Conservation (phyloP, 1,284 basidiomycete genomes). For the Ceratobasidium theobromae region DNA sequence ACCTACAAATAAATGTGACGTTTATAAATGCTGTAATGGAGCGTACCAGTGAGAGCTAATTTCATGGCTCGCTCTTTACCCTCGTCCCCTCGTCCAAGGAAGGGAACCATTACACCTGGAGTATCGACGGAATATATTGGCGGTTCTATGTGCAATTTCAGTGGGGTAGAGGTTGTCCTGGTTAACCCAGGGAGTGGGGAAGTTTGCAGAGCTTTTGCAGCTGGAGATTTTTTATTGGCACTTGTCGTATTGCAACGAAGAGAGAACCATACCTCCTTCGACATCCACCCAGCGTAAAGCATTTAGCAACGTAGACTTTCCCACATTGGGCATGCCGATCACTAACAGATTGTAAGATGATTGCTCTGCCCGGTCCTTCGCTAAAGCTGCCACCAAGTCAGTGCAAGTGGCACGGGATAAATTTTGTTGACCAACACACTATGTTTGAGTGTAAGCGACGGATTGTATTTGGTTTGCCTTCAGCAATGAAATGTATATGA, state of each 20-base stretch:
- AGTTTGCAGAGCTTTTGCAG: constrained; percentile 84
- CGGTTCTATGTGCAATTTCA: constrained; percentile 77
- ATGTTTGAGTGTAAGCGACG: constrained; percentile 41
- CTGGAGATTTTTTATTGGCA: constrained; percentile 40
- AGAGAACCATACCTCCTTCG: constrained; percentile 65
- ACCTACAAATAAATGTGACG: constrained; percentile 30
- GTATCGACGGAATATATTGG: constrained; percentile 93
- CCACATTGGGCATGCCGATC: constrained; percentile 98
- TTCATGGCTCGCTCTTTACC: constrained; percentile 92
- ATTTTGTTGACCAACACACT: constrained; percentile 35
- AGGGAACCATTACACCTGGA: constrained; percentile 96
- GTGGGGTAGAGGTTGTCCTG: constrained; percentile 75
- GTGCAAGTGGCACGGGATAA: background rate
- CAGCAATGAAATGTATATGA: constrained; percentile 52
- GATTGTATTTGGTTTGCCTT: constrained; percentile 48
- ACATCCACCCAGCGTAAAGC: constrained; percentile 88
- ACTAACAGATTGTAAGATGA: constrained; percentile 81
- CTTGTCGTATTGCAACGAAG: constrained; percentile 31
- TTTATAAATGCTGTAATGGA: background rate
- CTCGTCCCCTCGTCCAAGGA: constrained; percentile 78
- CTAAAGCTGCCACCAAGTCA: constrained; percentile 56
- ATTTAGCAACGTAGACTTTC: constrained; percentile 94
- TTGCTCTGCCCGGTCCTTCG: constrained; percentile 60
- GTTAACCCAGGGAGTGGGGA: constrained; percentile 90
- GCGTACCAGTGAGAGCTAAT: constrained; percentile 84